phyloP scores from a whole-genome alignment of 208 protist species.

The Trypanosoma lewisi region DNA sequence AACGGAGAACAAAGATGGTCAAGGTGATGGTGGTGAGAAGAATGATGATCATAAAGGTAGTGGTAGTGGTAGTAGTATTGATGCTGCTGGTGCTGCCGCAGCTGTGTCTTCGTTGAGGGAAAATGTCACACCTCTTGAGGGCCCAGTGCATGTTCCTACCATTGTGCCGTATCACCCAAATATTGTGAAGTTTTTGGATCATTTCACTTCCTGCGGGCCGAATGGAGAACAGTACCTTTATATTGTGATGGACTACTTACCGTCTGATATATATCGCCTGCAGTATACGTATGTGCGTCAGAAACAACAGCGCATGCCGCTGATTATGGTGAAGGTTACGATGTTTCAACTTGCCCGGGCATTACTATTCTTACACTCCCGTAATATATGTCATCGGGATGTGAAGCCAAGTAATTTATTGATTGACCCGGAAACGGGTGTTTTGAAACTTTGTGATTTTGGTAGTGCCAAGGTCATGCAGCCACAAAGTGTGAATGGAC shows the following conservation, averaged over 20 bases:
- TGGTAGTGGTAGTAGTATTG: too few relatives aligned
- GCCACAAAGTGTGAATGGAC: conserved; percentile 19
- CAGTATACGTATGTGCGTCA: conserved; percentile 83
- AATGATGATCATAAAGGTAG: too few relatives aligned
- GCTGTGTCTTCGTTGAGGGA: too few relatives aligned
- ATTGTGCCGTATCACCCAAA: conserved; percentile 86
- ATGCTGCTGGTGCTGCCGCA: too few relatives aligned
- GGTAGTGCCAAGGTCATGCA: conserved; percentile 84
- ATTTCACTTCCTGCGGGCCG: conserved; percentile 92
- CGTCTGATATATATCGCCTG: conserved; percentile 95
- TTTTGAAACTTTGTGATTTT: conserved; percentile 89
- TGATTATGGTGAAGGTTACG: conserved; percentile 89
- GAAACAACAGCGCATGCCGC: conserved; percentile 76
- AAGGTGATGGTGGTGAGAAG: too few relatives aligned
- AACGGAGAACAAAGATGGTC: background rate
- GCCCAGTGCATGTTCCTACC: background rate
- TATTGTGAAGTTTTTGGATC: conserved; percentile 94
- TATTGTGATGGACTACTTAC: conserved; percentile 98
- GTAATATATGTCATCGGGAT: conserved; percentile 85
- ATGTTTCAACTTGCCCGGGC: conserved; percentile 97
- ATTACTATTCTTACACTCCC: conserved; percentile 90
- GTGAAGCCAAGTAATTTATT: conserved; percentile 90
- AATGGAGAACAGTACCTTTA: conserved; percentile 97
- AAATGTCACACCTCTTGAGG: conserved; percentile 2
- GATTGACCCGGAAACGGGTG: conserved; percentile 55